phyloP scores from a whole-genome alignment of 2,329 filamentous ascomycete genomes.

The Curvularia verruculosa region DNA sequence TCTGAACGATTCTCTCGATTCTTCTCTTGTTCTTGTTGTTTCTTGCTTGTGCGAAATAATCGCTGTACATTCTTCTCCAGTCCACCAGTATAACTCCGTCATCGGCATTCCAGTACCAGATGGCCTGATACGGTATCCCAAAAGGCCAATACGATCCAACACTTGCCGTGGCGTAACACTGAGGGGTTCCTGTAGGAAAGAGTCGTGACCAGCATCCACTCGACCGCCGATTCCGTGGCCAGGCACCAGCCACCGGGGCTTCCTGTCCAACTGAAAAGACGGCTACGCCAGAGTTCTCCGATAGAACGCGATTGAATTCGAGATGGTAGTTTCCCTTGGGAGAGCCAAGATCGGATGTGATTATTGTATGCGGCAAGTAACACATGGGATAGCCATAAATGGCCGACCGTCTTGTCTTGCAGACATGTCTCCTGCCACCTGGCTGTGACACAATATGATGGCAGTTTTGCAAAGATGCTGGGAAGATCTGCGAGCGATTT shows the following conservation, averaged over 20 bases:
- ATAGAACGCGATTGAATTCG: constrained; percentile 16
- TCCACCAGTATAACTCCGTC: constrained; percentile 13
- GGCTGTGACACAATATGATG: constrained; percentile 1
- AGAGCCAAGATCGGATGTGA: constrained; percentile 15
- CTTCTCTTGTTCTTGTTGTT: constrained; percentile 4
- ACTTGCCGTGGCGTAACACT: constrained; percentile 10
- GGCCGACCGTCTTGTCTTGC: background rate
- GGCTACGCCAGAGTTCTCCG: constrained; percentile 17
- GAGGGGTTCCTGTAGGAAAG: background rate
- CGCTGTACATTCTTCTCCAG: constrained; percentile 14
- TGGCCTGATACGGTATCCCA: constrained; percentile 4
- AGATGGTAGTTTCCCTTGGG: constrained; percentile 6
- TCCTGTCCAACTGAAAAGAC: constrained; percentile 17
- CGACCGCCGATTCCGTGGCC: constrained; percentile 1
- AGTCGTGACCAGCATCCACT: constrained; percentile 4
- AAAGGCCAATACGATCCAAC: constrained; percentile 16
- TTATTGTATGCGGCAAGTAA: constrained; percentile 16
- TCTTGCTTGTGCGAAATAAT: constrained; percentile 10
- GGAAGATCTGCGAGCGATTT: constrained; percentile 1
- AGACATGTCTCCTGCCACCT: constrained; percentile 2
- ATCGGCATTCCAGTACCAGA: constrained; percentile 15
- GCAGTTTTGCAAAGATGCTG: constrained; percentile 3
- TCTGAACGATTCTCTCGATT: background rate
- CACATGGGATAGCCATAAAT: background rate
- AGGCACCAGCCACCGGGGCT: constrained; percentile 7